Percentiles rank a stretch among this genome's conserved stretches.
Conservation (phyloP, 331 rosid species). For the Quercus tomentella region DNA sequence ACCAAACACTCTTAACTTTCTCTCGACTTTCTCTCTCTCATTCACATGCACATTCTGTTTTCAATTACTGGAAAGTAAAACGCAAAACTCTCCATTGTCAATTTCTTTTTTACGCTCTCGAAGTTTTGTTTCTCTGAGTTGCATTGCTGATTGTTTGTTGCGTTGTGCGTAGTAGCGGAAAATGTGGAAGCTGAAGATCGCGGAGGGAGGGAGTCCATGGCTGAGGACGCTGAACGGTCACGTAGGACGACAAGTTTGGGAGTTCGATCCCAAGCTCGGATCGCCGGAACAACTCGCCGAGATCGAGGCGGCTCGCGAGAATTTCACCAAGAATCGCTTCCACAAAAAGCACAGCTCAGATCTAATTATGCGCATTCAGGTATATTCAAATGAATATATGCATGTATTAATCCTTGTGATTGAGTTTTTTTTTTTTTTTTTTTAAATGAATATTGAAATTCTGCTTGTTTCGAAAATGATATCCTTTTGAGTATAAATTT, state of each 20-base stretch:
- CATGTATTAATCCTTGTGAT: neutral
- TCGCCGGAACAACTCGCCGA: slow-evolving; percentile 40
- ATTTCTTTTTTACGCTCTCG: neutral
- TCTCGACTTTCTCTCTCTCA: neutral
- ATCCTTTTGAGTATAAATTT: neutral
- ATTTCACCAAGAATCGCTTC: slow-evolving; percentile 46
- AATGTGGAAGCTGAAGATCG: slow-evolving; percentile 90
- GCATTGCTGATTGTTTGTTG: neutral
- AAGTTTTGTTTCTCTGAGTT: neutral
- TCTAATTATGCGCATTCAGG: slow-evolving; percentile 83
- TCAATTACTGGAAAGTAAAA: neutral
- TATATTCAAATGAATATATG: neutral
- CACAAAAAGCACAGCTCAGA: slow-evolving; percentile 62
- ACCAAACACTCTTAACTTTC: neutral
- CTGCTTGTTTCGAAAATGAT: neutral
- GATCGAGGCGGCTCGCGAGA: slow-evolving; percentile 48
- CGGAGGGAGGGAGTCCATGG: slow-evolving; percentile 73
- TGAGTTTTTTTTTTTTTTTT: neutral
- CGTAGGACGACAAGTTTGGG: slow-evolving; percentile 75
- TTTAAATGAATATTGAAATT: neutral
- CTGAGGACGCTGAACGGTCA: slow-evolving; percentile 56
- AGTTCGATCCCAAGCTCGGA: slow-evolving; percentile 62
- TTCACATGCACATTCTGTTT: neutral
- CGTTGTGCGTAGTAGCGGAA: neutral
- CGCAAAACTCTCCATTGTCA: neutral